Conservation (phyloP, 1,284 basidiomycete genomes). For the Fistulinella cinereoalba region DNA sequence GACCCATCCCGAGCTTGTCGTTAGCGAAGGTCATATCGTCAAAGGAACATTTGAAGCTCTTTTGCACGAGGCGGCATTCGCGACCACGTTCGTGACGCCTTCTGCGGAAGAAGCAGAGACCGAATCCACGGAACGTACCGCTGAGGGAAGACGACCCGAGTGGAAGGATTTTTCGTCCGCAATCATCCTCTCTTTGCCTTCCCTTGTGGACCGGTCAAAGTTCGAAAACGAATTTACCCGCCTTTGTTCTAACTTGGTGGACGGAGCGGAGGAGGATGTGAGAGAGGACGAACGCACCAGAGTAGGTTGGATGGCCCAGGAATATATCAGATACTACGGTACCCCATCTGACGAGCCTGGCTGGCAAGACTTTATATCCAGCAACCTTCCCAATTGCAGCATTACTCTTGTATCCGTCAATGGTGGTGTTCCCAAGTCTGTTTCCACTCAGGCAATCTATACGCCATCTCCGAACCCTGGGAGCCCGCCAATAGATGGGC, state of each 20-base stretch:
- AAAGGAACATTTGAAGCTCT: constrained; percentile 74
- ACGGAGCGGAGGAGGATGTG: constrained; percentile 47
- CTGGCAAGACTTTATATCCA: constrained; percentile 59
- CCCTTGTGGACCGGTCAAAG: constrained; percentile 47
- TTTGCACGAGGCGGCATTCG: constrained; percentile 75
- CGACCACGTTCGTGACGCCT: constrained; percentile 52
- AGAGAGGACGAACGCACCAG: constrained; percentile 43
- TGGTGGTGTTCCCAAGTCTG: constrained; percentile 41
- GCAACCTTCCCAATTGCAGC: constrained; percentile 43
- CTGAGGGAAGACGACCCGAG: constrained; percentile 26
- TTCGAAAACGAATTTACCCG: constrained; percentile 72
- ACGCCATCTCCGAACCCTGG: constrained; percentile 45
- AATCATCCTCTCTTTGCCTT: constrained; percentile 57
- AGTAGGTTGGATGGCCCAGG: constrained; percentile 61
- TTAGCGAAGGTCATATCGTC: constrained; percentile 43
- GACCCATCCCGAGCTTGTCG: constrained; percentile 67
- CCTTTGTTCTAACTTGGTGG: constrained; percentile 60
- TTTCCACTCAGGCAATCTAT: constrained; percentile 53
- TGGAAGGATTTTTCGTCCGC: constrained; percentile 65
- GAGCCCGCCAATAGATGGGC: constrained; percentile 31
- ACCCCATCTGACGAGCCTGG: constrained; percentile 46
- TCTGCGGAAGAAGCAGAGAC: constrained; percentile 10
- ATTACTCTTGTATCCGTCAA: constrained; percentile 18
- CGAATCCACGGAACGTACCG: constrained; percentile 3
- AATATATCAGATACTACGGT: constrained; percentile 60